These are phyloP conservation scores for Cladophialophora carrionii DNA, from an alignment of 2,329 filamentous ascomycete genomes.

Conservation along the genomic window DNA sequence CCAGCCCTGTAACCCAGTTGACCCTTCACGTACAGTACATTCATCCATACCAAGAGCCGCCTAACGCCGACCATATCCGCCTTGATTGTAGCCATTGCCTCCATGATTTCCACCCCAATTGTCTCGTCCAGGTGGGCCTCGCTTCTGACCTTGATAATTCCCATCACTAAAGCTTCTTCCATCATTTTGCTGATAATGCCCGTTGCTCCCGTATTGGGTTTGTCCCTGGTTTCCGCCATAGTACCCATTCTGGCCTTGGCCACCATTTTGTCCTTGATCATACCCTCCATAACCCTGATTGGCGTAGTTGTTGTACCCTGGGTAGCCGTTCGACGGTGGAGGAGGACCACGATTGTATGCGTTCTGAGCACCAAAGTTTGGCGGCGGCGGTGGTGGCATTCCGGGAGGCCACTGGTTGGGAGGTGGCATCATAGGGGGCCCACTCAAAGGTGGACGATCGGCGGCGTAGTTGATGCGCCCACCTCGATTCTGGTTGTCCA, in stretches of 20 bases:
- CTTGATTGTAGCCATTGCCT: slow-evolving; percentile 29
- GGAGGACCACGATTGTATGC: slow-evolving; percentile 34
- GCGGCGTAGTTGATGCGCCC: slow-evolving; percentile 60
- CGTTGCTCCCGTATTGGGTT: slow-evolving; percentile 38
- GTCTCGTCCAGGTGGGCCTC: slow-evolving; percentile 25
- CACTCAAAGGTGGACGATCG: slow-evolving; percentile 37
- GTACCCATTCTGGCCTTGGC: slow-evolving; percentile 41
- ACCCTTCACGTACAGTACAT: not conserved
- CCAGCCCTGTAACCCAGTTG: not conserved
- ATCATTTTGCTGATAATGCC: slow-evolving; percentile 31
- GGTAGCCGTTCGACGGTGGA: slow-evolving; percentile 20
- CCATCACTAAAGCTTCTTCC: slow-evolving; percentile 27
- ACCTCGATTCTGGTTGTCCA: slow-evolving; percentile 36
- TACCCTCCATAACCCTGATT: slow-evolving; percentile 38
- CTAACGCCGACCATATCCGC: slow-evolving; percentile 29
- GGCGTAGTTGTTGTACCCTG: slow-evolving; percentile 38
- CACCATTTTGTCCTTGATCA: slow-evolving; percentile 29
- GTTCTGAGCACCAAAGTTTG: slow-evolving; percentile 38
- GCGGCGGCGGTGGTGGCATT: slow-evolving; percentile 42
- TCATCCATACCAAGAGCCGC: not conserved
- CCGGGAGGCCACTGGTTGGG: slow-evolving; percentile 43
- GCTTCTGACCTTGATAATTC: slow-evolving; percentile 30
- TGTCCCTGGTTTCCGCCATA: slow-evolving; percentile 38
- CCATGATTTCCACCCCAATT: slow-evolving; percentile 29
- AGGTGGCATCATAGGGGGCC: slow-evolving; percentile 47